phyloP scores from a whole-genome alignment of 2,329 filamentous ascomycete genomes.

The Pseudocercospora cruenta region DNA sequence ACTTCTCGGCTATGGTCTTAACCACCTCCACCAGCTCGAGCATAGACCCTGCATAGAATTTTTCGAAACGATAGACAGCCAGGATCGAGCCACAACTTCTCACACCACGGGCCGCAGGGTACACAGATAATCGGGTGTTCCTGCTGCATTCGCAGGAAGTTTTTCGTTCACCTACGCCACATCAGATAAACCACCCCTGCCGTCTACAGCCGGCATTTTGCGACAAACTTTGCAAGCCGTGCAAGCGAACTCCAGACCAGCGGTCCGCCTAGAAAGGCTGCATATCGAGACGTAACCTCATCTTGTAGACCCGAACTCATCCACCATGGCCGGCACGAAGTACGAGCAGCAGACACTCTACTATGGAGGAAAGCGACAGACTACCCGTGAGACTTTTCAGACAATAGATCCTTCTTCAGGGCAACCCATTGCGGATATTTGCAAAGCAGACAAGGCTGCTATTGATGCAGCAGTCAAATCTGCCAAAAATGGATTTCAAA shows the following conservation, averaged over 20 bases:
- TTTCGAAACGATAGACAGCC: neutral
- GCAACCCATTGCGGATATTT: slow-evolving; percentile 68
- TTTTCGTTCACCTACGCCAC: slow-evolving; percentile 9
- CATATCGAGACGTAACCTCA: neutral
- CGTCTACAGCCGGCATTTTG: neutral
- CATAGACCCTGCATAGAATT: slow-evolving; percentile 19
- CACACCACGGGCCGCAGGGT: slow-evolving; percentile 15
- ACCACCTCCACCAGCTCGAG: slow-evolving; percentile 8
- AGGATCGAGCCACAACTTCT: slow-evolving; percentile 17
- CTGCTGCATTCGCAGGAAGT: slow-evolving; percentile 10
- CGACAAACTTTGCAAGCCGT: slow-evolving; percentile 5
- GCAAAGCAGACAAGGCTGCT: slow-evolving; percentile 59
- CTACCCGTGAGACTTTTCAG: slow-evolving; percentile 65
- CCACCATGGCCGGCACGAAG: slow-evolving; percentile 23
- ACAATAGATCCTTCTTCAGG: slow-evolving; percentile 75
- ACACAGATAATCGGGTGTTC: slow-evolving; percentile 19
- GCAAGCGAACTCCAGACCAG: neutral
- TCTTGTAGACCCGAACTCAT: neutral
- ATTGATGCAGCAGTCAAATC: slow-evolving; percentile 73
- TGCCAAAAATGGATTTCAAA: slow-evolving; percentile 70
- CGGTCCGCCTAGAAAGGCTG: slow-evolving; percentile 3
- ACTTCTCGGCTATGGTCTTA: neutral
- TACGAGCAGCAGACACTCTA: slow-evolving; percentile 58
- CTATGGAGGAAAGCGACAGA: slow-evolving; percentile 72
- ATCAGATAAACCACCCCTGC: neutral